These are phyloP conservation scores for Staphylotrichum tortipilum DNA, from an alignment of 495 filamentous ascomycete genomes.

Conservation along the genomic window DNA sequence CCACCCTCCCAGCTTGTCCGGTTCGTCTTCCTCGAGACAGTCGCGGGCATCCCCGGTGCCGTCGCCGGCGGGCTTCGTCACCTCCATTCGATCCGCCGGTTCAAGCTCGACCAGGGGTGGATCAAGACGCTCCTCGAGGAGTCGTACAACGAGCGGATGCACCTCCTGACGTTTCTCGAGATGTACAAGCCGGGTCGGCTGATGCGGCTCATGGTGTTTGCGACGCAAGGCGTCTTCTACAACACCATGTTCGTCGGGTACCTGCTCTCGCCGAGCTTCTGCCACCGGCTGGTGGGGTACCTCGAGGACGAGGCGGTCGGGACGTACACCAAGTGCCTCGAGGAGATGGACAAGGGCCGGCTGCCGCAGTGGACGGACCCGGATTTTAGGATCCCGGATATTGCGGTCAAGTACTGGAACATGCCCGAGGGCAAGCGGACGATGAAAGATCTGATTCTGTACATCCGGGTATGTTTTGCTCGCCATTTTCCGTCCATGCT, in stretches of 20 bases:
- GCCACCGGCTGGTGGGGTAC: conserved; percentile 93
- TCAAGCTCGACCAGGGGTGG: conserved; percentile 94
- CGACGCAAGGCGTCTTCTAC: conserved; percentile 81
- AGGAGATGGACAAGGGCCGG: conserved; percentile 73
- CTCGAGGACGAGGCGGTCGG: conserved; percentile 94
- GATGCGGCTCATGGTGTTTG: conserved; percentile 79
- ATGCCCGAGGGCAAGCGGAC: conserved; percentile 77
- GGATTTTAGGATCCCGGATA: conserved; percentile 71
- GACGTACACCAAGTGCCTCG: conserved; percentile 82
- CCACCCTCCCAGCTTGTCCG: conserved; percentile 59
- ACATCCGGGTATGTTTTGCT: conserved; percentile 52
- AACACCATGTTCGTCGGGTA: conserved; percentile 88
- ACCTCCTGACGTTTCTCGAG: conserved; percentile 88
- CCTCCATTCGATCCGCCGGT: conserved; percentile 66
- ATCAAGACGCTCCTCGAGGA: conserved; percentile 95
- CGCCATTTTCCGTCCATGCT: no score
- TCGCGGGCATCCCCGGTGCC: conserved; percentile 94
- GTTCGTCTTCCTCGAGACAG: conserved; percentile 87
- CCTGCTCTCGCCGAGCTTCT: conserved; percentile 77
- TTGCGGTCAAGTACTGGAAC: conserved; percentile 83
- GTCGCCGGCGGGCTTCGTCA: conserved; percentile 90
- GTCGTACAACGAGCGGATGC: conserved; percentile 93
- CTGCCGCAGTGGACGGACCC: conserved; percentile 66
- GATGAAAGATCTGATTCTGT: conserved; percentile 78
- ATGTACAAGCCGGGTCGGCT: conserved; percentile 83